Base-by-base conservation (phyloP, 306 rosid genomes). In the Medicago arabica region DNA sequence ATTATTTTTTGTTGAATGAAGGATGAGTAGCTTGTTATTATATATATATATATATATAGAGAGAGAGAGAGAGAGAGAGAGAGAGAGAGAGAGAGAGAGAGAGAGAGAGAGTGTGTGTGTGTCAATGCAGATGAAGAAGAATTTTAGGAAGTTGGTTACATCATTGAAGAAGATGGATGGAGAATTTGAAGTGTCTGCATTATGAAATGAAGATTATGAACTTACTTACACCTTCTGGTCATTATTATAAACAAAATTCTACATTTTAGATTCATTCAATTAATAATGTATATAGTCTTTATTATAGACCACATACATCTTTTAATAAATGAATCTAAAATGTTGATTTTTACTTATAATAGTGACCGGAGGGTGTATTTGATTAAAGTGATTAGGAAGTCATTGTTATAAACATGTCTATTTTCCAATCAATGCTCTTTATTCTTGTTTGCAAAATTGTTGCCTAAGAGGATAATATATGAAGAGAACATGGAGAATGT, bases 121-220 rank as follows among this genome's bases (percentile, higher is more conserved):
- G 36, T 31, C 36, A 31, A 31, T 3, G 36, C 5, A 82, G 4
- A 71, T 85, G 81, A 89, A 82, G 79, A 91, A 87, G 46, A 84
- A 79, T 23, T 82, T 66, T 17, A 90, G 76, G n/a, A 90, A 79
- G 73, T 55, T 86, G 53, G 73, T 82, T 44, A 25, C 76, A 67
- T 17, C 74, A 12, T 54, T 87, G 55, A 89, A 77, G 78, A 75
- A 85, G 12, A 73, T 85, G 85, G 81, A 77, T 0, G 74, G 9
- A 51, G 23, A 51, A 7, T 51, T 44, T 44, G 15, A 14, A 44
- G 50, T 44, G 11, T 44, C 50, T 14, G 15, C 13, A 2, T 16
- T 51, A 3, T 53, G 2, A 5, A 51, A 51, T 7, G 25, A 53
- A 16, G 59, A 8, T 8, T 10, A 53, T 17, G 25, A 17, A 53